Conservation (phyloP, 228 moss, liverwort and hornwort genomes). For the Sphagnum fallax region DNA sequence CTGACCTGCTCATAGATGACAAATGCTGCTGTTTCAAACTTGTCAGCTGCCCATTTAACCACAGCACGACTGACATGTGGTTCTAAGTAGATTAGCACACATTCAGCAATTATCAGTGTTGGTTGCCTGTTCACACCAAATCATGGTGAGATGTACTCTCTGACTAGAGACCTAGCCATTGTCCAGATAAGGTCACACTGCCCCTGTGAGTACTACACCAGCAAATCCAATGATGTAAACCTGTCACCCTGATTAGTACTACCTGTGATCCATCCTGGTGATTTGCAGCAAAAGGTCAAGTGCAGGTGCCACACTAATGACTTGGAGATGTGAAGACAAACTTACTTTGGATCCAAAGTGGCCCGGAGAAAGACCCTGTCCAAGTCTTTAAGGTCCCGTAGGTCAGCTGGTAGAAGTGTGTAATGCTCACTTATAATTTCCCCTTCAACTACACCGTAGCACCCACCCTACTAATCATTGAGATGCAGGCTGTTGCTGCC, state of each 20-base stretch:
- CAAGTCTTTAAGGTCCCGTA: constrained; percentile 54
- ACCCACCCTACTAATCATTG: constrained; percentile 29
- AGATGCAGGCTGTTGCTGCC: constrained; percentile 11
- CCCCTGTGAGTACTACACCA: too few relatives aligned
- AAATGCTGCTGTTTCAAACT: constrained; percentile 62
- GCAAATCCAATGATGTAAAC: too few relatives aligned
- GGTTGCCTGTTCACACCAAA: constrained; percentile 42
- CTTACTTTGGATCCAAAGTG: constrained; percentile 76
- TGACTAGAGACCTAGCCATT: neutral
- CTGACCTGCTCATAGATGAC: constrained; percentile 89
- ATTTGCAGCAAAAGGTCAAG: too few relatives aligned
- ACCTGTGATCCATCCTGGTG: too few relatives aligned
- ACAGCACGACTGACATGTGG: constrained; percentile 70
- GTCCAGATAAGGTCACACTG: neutral
- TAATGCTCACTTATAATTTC: constrained; percentile 69
- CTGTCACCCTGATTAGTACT: too few relatives aligned
- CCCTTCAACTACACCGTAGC: constrained; percentile 66
- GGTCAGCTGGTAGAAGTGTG: constrained; percentile 74
- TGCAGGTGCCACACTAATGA: too few relatives aligned
- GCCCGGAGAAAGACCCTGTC: constrained; percentile 55
- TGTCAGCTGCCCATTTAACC: constrained; percentile 80
- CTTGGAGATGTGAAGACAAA: neutral
- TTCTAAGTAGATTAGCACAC: constrained; percentile 91
- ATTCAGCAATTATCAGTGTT: constrained; percentile 82
- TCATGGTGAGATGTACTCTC: neutral